These are phyloP conservation scores for Bigelowiella natans DNA, from an alignment of 78 protist genomes.

Conservation along the genomic window DNA sequence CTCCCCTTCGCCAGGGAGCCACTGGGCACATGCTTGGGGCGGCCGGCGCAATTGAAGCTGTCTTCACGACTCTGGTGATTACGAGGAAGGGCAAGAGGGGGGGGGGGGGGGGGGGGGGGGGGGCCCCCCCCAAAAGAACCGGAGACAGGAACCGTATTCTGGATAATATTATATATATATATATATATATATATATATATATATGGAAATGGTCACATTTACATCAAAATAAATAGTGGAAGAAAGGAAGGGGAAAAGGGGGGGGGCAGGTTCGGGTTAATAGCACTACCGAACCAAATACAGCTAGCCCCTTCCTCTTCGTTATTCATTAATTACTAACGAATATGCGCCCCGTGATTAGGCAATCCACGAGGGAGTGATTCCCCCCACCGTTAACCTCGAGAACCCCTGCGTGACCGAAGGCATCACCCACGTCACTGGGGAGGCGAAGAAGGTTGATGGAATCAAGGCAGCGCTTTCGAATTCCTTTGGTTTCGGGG, in stretches of 20 bases:
- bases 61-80: conserved; percentile 14
- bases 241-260: no score
- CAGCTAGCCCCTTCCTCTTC: no score
- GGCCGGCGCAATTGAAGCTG: conserved; percentile 89
- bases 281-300: no score
- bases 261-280: no score
- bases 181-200: not conserved
- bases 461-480: conserved; percentile 31
- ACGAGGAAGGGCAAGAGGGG: no score
- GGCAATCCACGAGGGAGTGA: not conserved
- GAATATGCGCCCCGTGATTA: not conserved
- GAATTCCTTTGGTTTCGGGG: conserved; percentile 89
- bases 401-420: not conserved
- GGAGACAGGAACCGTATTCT: not conserved
- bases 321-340: no score
- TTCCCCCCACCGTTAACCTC: conserved; percentile 20
- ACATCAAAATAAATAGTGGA: no score
- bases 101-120: no score
- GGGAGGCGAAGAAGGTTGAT: not conserved
- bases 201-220: no score
- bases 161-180: not conserved
- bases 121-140: not conserved
- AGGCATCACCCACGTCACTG: not conserved
- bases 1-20: no score
- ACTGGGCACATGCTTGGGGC: conserved; percentile 93